Base-by-base conservation (phyloP, 163 green algal genomes). In the Botryococcus braunii region DNA sequence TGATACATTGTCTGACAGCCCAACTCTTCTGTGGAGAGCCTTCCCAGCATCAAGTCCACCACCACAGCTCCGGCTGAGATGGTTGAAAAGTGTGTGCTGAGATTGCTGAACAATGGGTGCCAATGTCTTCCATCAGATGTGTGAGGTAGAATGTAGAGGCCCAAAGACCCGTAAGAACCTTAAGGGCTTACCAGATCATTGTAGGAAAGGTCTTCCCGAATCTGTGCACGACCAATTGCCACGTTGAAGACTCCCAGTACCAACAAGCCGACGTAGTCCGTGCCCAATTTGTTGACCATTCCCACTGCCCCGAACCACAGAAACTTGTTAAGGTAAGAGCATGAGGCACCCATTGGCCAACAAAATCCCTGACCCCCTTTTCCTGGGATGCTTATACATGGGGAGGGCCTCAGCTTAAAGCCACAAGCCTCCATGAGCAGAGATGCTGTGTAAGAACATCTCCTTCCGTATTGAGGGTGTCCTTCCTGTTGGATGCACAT, bases 191-290 rank as follows among this genome's bases (percentile, higher is more conserved):
- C 62, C 41, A 31, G 8, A 1, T 46, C 43, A 27, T 57, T 48
- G 1, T 48, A 66, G 1, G n/a, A 40, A 2, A 88, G 74, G 9
- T 83, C 76, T 31, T 56, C 5, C 3, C 70, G 69, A 27, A 91
- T 82, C 27, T 75, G 34, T 23, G 74, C 69, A 5, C 68, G 69
- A 1, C 59, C 59, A 0, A 91, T 76, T 46, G 77, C 70, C 4
- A 65, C 80, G 39, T 92, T 92, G 70, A 92, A 79, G 13, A 85
- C 68, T 5, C 79, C 82, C 61, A 88, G 65, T 21, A 86, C 75
- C 39, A 88, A 64, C 23, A 86, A 56, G 5, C 80, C 77, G 11
- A 92, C 74, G 75, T 80, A 90, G 66, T 89, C 82, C 0, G 66
- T 50, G 0, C 74, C 81, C 4, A 89, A 55, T 62, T 85, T 79